Base-by-base conservation (phyloP, 2,329 filamentous ascomycete genomes). In the Pezicula radicicola region DNA sequence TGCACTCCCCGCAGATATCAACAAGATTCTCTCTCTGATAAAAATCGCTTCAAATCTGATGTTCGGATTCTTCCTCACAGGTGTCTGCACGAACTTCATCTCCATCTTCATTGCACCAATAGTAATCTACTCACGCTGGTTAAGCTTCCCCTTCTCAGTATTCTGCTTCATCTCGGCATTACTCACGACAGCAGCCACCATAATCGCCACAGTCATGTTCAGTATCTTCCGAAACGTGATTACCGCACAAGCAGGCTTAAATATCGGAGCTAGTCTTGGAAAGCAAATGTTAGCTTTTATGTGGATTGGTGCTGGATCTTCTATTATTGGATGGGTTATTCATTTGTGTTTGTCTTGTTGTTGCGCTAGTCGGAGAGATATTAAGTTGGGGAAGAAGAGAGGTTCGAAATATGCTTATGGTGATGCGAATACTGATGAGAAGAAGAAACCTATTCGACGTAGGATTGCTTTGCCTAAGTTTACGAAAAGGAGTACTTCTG, bases 61-160 rank as follows among this genome's bases (percentile, higher is more conserved):
- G 91, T 96, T 95, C 65, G 88, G 81, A 56, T 86, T 93, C 70
- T 96, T 95, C 78, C 73, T 97, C 46, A 77, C 84, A 7, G 86
- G 84, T 46, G 77, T 83, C 41, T 76, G 86, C 61, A 74, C 96
- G 64, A 84, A 83, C 47, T 28, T 59, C 41, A 55, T 52, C 49
- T 60, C 64, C 46, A 59, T 66, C 62, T 64, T 66, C 60, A 60
- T 66, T 52, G 60, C 60, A 50, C 58, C 59, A 59, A 60, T 65
- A 61, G 64, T 61, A 53, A 56, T 66, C 49, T 62, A 56, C 48
- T 66, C 42, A 28, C 42, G 42, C 19, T 45, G 42, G 42, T 16
- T 45, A 8, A 33, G 30, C 33, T 50, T 45, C 3, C 42, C 42
- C 12, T 45, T 45, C n/a, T 21, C 27, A 18, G n/a, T 30, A 8